phyloP scores from a whole-genome alignment of 2,329 filamentous ascomycete genomes.

The Septoria petroselini region DNA sequence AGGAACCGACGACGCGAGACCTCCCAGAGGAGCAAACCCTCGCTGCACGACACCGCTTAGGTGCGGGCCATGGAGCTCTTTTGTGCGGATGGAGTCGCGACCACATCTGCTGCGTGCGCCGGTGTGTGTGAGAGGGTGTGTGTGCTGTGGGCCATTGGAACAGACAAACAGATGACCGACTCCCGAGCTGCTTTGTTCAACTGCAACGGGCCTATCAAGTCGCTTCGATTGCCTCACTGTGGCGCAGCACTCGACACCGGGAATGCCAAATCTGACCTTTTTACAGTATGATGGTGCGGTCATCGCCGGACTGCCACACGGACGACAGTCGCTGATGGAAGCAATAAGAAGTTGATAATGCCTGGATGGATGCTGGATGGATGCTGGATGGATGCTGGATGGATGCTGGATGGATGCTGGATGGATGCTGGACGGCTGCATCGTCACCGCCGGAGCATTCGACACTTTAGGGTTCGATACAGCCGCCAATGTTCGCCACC shows the following conservation, averaged over 20 bases:
- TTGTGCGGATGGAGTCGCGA: constrained; percentile 8
- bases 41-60: constrained; percentile 19
- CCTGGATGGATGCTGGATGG: constrained; percentile 1
- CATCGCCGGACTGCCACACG: constrained; percentile 6
- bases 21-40: constrained; percentile 2
- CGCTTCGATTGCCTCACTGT: constrained; percentile 2
- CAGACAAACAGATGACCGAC: constrained; percentile 25
- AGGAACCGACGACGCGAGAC: no score
- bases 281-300: not conserved
- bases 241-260: constrained; percentile 15
- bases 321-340: constrained; percentile 2
- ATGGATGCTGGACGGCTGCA: constrained; percentile 3
- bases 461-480: constrained; percentile 4
- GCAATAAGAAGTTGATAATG: not conserved
- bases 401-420: constrained; percentile 3
- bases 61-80: constrained; percentile 14
- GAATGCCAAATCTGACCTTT: no score
- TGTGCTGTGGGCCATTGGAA: constrained; percentile 16
- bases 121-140: constrained; percentile 14
- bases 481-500: constrained; percentile 11
- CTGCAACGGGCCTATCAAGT: constrained; percentile 2
- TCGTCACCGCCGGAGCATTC: no score
- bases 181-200: constrained; percentile 8
- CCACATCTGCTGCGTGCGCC: constrained; percentile 7
- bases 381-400: no score